phyloP scores from a whole-genome alignment of 768 basidiomycete genomes.

The Gautieria morchelliformis region DNA sequence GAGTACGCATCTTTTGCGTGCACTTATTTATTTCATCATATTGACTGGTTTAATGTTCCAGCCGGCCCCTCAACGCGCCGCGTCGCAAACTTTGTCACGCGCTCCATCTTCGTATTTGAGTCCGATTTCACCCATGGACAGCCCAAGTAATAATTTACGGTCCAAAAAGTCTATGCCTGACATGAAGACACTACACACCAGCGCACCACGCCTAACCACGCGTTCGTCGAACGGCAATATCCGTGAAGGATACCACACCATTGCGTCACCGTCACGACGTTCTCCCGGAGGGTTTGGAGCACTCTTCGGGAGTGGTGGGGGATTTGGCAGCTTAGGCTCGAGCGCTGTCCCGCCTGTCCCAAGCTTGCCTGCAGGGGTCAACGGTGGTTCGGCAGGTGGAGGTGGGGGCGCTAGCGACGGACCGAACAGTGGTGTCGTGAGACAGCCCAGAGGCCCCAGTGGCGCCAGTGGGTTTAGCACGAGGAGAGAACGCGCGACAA shows the following conservation, averaged over 20 bases:
- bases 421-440: conserved; percentile 46
- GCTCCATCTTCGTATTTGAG: conserved; percentile 75
- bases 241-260: conserved; percentile 77
- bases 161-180: conserved; percentile 99
- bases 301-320: conserved; percentile 51
- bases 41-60: not conserved
- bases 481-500: conserved; percentile 32
- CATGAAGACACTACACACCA: conserved; percentile 77
- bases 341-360: conserved; percentile 65
- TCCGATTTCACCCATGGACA: conserved; percentile 30
- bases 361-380: conserved; percentile 52
- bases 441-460: conserved; percentile 82
- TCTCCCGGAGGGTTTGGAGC: conserved; percentile 61
- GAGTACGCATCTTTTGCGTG: conserved; percentile 37
- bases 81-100: conserved; percentile 67
- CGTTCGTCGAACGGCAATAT: conserved; percentile 86
- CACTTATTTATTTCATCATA: not conserved
- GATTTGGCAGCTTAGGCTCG: conserved; percentile 25
- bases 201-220: conserved; percentile 68
- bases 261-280: conserved; percentile 73
- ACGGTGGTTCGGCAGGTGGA: conserved; percentile 37
- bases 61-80: conserved; percentile 16
- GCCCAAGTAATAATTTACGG: conserved; percentile 47
- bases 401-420: conserved; percentile 26
- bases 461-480: conserved; percentile 58